A percentile compares a stretch with the other conserved stretches of the same genome.
phyloP scores from a whole-genome alignment of 2,329 filamentous ascomycete species.

The Elsinoe necatrix region DNA sequence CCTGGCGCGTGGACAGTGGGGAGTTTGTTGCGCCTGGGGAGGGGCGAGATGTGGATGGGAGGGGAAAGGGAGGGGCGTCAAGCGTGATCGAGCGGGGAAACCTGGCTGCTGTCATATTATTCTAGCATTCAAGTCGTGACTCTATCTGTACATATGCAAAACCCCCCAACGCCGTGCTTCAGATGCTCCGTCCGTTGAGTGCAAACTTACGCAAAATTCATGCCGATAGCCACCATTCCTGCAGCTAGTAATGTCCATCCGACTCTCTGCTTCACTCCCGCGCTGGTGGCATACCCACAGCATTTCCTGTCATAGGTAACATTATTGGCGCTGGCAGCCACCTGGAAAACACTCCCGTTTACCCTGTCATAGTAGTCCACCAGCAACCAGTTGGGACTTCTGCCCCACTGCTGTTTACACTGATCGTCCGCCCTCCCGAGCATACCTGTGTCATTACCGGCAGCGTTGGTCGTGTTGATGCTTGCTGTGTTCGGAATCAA shows the following conservation, averaged over 20 bases:
- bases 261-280: not conserved
- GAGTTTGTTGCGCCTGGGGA: too few relatives aligned
- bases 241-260: not conserved
- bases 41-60: too few relatives aligned
- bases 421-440: conserved; percentile 56
- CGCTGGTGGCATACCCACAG: conserved; percentile 38
- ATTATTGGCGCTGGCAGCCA: conserved; percentile 61
- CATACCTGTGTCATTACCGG: conserved; percentile 52
- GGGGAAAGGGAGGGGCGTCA: too few relatives aligned
- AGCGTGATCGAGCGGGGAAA: too few relatives aligned
- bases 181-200: not conserved
- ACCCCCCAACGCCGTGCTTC: conserved; percentile 1
- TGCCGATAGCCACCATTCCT: not conserved
- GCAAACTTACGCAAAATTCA: not conserved
- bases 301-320: conserved; percentile 58
- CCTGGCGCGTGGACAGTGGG: too few relatives aligned
- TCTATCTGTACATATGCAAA: not conserved
- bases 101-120: too few relatives aligned
- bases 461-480: conserved; percentile 64
- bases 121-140: not conserved
- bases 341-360: conserved; percentile 68
- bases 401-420: conserved; percentile 52
- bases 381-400: conserved; percentile 67
- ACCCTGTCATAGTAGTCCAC: conserved; percentile 74
- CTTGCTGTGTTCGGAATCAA: conserved; percentile 64